Conservation (phyloP, 78 protist species). For the Protostelium mycophagum region DNA sequence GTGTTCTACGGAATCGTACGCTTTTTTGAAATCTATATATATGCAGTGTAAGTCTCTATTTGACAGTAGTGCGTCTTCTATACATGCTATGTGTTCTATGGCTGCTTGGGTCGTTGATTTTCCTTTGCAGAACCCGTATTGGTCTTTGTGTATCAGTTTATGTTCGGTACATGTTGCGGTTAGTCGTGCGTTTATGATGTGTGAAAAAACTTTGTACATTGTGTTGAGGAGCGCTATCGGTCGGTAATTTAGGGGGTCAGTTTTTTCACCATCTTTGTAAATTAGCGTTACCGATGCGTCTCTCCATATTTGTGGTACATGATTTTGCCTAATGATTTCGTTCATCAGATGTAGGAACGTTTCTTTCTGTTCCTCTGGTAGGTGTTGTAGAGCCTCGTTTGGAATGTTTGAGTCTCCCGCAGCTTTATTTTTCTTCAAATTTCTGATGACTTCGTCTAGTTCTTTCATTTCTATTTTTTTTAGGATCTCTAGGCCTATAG, state of each 20-base stretch:
- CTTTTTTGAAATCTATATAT: neutral
- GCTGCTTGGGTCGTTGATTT: neutral
- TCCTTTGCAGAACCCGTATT: neutral
- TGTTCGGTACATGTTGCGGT: neutral
- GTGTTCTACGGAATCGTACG: neutral
- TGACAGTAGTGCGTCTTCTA: neutral
- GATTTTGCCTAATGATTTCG: neutral
- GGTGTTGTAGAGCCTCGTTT: neutral
- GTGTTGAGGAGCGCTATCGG: neutral
- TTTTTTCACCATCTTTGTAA: neutral
- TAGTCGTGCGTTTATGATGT: neutral
- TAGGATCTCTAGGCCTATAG: neutral
- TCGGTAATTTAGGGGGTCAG: neutral
- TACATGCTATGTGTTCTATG: neutral
- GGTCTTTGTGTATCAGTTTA: neutral
- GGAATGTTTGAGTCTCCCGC: neutral
- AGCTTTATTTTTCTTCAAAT: neutral
- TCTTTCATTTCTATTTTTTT: neutral
- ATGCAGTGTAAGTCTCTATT: neutral
- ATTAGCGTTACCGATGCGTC: neutral
- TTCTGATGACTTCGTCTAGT: neutral
- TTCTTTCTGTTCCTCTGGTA: neutral
- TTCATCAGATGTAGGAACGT: neutral
- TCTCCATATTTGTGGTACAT: neutral
- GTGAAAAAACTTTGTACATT: neutral